A percentile compares a stretch with the other conserved stretches of the same genome.
Conservation (phyloP, 23 red algal genomes). For the Agarophyton chilense region DNA sequence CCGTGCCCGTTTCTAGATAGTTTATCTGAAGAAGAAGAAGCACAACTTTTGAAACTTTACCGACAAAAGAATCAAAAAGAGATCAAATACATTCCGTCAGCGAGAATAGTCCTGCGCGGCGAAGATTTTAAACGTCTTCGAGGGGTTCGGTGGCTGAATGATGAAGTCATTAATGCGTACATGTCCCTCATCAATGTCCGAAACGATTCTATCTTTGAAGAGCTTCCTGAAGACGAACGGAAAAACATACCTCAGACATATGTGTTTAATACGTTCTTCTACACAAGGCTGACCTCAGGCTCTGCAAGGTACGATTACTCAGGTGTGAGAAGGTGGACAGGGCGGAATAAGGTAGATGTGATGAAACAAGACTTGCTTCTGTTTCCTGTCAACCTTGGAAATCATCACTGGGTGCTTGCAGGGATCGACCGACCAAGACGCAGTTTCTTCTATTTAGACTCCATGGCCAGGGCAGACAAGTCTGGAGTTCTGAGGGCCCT, state of each 20-base stretch:
- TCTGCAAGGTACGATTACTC: constrained; percentile 53
- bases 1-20: neutral
- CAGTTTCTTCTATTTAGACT: constrained; percentile 62
- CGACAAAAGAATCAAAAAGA: constrained; percentile 6
- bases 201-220: constrained; percentile 7
- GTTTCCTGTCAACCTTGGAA: constrained; percentile 64
- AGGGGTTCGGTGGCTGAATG: constrained; percentile 70
- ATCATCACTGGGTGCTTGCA: constrained; percentile 65
- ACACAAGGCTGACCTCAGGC: constrained; percentile 36
- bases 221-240: neutral
- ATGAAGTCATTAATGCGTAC: constrained; percentile 73
- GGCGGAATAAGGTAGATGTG: constrained; percentile 33
- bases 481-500: constrained; percentile 17
- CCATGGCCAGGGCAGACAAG: constrained; percentile 46
- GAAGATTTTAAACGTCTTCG: constrained; percentile 64
- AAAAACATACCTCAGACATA: neutral
- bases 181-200: constrained; percentile 59
- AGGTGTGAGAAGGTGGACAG: constrained; percentile 64
- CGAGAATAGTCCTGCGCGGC: constrained; percentile 40
- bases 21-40: constrained; percentile 28
- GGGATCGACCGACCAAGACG: neutral
- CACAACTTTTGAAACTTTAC: constrained; percentile 2
- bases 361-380: constrained; percentile 38
- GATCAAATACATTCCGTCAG: constrained; percentile 1
- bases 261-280: constrained; percentile 72